Evolutionary conservation across 2,329 filamentous ascomycete species (phyloP).

Genomic region (Leptographium flavum): DNA sequence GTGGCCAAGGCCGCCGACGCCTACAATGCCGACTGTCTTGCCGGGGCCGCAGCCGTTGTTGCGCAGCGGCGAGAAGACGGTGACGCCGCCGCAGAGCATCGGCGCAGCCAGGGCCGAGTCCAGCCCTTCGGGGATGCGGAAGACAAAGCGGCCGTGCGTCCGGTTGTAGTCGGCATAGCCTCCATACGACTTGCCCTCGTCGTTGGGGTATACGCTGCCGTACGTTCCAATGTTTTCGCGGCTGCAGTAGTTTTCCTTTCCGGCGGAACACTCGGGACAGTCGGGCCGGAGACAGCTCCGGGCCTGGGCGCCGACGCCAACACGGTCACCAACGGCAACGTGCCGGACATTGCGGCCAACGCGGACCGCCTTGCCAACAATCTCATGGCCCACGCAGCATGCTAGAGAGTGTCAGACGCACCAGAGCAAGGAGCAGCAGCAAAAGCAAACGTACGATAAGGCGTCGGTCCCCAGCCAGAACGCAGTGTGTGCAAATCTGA

Average conservation of each 20-base stretch:
- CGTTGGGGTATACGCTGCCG: constrained; percentile 33
- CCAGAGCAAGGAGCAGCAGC: constrained; percentile 12
- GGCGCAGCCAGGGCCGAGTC: constrained; percentile 49
- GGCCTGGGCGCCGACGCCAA: constrained; percentile 52
- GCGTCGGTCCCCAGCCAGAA: constrained; percentile 51
- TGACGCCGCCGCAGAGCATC: constrained; percentile 77
- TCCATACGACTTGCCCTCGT: constrained; percentile 39
- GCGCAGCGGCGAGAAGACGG: constrained; percentile 63
- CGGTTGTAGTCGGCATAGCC: constrained; percentile 30
- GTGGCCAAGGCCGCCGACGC: constrained; percentile 59
- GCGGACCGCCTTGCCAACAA: constrained; percentile 53
- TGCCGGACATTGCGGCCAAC: constrained; percentile 49
- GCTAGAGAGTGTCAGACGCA: not conserved
- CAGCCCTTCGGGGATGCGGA: constrained; percentile 55
- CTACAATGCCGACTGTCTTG: constrained; percentile 64
- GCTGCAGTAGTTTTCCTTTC: constrained; percentile 56
- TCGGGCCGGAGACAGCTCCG: constrained; percentile 27
- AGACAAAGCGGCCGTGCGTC: constrained; percentile 30
- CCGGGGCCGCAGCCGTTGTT: constrained; percentile 62
- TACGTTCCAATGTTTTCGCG: constrained; percentile 40
- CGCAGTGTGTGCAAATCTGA: constrained; percentile 58
- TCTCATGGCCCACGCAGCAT: constrained; percentile 31
- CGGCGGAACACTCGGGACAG: constrained; percentile 49
- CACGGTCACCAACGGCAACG: constrained; percentile 46
- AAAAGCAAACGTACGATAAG: constrained; percentile 28